A percentile compares a stretch with the other conserved stretches of the same genome.
Conservation (phyloP, 371 early-diverging fungal species). For the Mucor racemosus region DNA sequence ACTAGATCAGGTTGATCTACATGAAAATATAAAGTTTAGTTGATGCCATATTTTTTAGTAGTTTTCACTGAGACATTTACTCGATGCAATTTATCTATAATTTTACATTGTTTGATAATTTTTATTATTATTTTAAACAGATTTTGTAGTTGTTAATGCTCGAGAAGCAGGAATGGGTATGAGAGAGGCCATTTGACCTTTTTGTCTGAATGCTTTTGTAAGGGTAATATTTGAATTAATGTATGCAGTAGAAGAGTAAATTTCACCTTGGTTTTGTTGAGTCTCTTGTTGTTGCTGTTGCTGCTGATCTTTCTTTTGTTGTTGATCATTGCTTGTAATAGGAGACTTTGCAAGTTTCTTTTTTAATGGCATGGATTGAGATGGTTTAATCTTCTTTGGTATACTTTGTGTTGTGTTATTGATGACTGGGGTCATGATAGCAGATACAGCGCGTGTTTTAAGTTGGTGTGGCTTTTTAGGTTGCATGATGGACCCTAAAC, state of each 20-base stretch:
- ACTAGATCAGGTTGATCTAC: no score
- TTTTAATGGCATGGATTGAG: slow-evolving; percentile 30
- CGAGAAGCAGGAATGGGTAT: slow-evolving; percentile 26
- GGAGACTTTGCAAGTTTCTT: slow-evolving; percentile 16
- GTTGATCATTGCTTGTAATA: not conserved
- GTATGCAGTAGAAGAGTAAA: slow-evolving; percentile 23
- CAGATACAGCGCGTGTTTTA: slow-evolving; percentile 21
- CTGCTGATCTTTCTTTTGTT: not conserved
- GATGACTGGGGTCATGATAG: slow-evolving; percentile 11
- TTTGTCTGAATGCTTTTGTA: slow-evolving; percentile 24
- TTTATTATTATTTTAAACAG: slow-evolving; percentile 5
- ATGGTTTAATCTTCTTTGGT: slow-evolving; percentile 21
- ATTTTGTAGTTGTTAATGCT: slow-evolving; percentile 17
- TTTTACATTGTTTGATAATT: no score
- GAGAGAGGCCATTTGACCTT: slow-evolving; percentile 24
- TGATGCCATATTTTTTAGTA: no score
- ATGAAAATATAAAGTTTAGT: no score
- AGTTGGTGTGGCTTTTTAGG: slow-evolving; percentile 15
- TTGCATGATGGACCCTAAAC: slow-evolving; percentile 21
- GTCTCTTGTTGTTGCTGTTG: no score
- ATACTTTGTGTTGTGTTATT: not conserved
- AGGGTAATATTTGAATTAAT: slow-evolving; percentile 23
- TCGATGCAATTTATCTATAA: no score
- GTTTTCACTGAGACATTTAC: no score
- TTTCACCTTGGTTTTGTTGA: slow-evolving; percentile 3